Evolutionary conservation across 169 alveolate genomes (phyloP), one percentile per base, ranked within the genome.

Genomic region (Eimeria tenella): DNA sequence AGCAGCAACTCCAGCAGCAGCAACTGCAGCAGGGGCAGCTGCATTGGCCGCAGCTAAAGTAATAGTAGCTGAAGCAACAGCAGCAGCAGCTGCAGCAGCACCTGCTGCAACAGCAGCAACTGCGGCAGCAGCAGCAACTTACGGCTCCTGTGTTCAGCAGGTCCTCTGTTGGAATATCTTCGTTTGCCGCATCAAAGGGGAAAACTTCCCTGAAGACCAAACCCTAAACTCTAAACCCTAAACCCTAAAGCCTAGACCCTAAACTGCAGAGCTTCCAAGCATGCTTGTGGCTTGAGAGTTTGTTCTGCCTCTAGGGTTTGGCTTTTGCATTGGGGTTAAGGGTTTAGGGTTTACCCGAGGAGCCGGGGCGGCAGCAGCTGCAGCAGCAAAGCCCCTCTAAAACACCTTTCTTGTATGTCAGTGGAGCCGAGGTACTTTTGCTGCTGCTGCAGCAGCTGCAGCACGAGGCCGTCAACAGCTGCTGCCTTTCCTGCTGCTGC

Each of bases 131-230:
- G 83, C 83, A 73, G 83, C 56, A 73, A 53, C 83, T 8, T 9
- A 73, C 83, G 55, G 52, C 58, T 31, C 83, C 83, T 9, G 56
- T 73, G 83, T 31, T 73, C 17, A 73, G 56, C 10, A 73, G 83
- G 4, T 11, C 83, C 9, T 73, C 83, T 9, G 83, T 6, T n/a
- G 83, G 92, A 11, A 84, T 62, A n/a, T 84, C 92, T 84, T 84
- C 92, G 31, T 71, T 84, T 19, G 92, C 71, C 25, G 92, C 92
- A 65, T 84, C 92, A 65, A 84, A 84, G 21, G 92, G 92, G 53
- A 84, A 84, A 25, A 84, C 55, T 31, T 84, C 82, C 77, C 92
- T 84, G 81, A n/a, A 7, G 15, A 52, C 84, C 52, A 73, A 73
- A 21, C 75, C 75, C 75, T 65, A 65, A 65, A 65, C 75, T 6